Percentiles rank a stretch among this genome's conserved stretches.
These are phyloP conservation scores for Selaginella moellendorffii DNA, from an alignment of 75 land plant species.

Conservation along the genomic window DNA sequence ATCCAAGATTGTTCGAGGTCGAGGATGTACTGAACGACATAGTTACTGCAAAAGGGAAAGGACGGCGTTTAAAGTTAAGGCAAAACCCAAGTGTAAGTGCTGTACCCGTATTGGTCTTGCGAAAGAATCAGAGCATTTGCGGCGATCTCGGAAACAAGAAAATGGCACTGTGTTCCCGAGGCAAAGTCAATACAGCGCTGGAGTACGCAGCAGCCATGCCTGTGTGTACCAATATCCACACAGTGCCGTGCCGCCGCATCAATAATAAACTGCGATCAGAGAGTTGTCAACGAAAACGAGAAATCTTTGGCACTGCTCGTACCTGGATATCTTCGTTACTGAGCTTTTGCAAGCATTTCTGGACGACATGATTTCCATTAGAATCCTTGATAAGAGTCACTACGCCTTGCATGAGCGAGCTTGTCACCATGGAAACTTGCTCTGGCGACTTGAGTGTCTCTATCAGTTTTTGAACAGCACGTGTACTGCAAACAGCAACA, in stretches of 20 bases:
- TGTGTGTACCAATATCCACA: constrained; percentile 16
- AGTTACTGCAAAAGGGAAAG: constrained; percentile 19
- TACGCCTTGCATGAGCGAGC: neutral
- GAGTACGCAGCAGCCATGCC: constrained; percentile 5
- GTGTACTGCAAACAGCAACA: neutral
- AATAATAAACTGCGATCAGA: neutral
- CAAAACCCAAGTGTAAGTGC: neutral
- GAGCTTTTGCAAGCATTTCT: constrained; percentile 1
- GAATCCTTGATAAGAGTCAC: constrained; percentile 1
- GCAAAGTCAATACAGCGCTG: constrained; percentile 10
- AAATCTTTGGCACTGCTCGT: neutral
- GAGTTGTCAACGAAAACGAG: neutral
- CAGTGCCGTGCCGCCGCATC: constrained; percentile 13
- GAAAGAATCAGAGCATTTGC: constrained; percentile 13
- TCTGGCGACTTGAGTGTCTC: constrained; percentile 9
- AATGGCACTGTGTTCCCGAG: neutral
- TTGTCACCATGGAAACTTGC: neutral
- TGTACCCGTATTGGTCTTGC: constrained; percentile 15
- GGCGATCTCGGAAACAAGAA: constrained; percentile 8
- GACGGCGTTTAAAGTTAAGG: constrained; percentile 2
- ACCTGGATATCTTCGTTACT: constrained; percentile 5
- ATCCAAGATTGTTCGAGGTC: constrained; percentile 14
- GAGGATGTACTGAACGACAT: constrained; percentile 25
- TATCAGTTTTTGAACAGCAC: constrained; percentile 4
- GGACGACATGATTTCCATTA: constrained; percentile 8